Evolutionary conservation across 345 rosid species (phyloP).

Genomic region (Xanthoceras sorbifolium): DNA sequence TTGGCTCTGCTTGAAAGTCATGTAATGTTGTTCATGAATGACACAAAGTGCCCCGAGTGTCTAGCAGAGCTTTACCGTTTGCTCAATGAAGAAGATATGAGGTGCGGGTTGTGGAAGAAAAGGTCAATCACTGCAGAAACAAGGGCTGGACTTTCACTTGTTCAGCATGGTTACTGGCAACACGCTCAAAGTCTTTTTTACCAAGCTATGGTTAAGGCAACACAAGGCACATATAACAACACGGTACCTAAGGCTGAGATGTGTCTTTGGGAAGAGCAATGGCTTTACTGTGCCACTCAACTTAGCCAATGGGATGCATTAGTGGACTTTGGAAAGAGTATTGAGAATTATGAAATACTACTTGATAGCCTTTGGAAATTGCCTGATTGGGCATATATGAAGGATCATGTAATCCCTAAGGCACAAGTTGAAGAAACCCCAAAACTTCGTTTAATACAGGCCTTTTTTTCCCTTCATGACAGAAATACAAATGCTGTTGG

Average conservation of each 20-base stretch:
- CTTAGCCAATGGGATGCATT: constrained; percentile 99
- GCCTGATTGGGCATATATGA: constrained; percentile 95
- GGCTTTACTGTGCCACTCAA: constrained; percentile 93
- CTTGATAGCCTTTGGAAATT: constrained; percentile 95
- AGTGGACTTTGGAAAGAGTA: constrained; percentile 88
- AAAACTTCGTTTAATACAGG: constrained; percentile 87
- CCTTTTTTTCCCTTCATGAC: constrained; percentile 93
- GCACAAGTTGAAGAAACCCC: constrained; percentile 99
- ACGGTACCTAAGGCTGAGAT: constrained; percentile 99
- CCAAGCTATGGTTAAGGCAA: constrained; percentile 99
- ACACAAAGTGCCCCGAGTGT: constrained; percentile 88
- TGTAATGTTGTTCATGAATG: constrained; percentile 88
- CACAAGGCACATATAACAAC: constrained; percentile 96
- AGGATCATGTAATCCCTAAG: constrained; percentile 94
- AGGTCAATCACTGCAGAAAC: constrained; percentile 94
- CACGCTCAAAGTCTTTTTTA: constrained; percentile 90
- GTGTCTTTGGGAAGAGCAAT: constrained; percentile 99
- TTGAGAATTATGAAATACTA: constrained; percentile 92
- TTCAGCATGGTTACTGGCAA: constrained; percentile 99
- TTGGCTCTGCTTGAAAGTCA: constrained; percentile 93
- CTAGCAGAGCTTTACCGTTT: constrained; percentile 94
- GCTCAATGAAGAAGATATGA: constrained; percentile 98
- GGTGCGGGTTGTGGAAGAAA: constrained; percentile 98
- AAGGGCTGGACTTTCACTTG: constrained; percentile 91
- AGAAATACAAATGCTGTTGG: constrained; percentile 71